phyloP scores from a whole-genome alignment of 169 alveolate species.

The Cryptosporidium viatorum region DNA sequence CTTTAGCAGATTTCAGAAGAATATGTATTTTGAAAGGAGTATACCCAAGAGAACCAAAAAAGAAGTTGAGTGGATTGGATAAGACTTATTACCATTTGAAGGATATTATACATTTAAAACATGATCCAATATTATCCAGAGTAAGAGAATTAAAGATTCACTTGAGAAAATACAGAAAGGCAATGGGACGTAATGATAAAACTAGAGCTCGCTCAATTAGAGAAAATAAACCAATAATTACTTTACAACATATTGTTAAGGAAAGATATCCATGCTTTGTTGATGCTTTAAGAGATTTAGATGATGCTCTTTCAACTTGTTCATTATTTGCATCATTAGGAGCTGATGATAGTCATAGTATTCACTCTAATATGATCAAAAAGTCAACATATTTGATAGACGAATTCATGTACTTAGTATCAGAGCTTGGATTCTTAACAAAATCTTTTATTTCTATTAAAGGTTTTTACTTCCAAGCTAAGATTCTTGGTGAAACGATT shows the following conservation, averaged over 20 bases:
- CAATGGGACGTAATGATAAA: slow-evolving; percentile 88
- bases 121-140: slow-evolving; percentile 88
- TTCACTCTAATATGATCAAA: slow-evolving; percentile 82
- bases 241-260: slow-evolving; percentile 93
- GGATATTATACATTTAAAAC: slow-evolving; percentile 91
- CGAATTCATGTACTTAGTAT: slow-evolving; percentile 88
- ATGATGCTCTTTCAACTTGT: slow-evolving; percentile 96
- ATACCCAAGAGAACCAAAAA: slow-evolving; percentile 98
- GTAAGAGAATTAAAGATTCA: slow-evolving; percentile 91
- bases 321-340: slow-evolving; percentile 89
- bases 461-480: slow-evolving; percentile 98
- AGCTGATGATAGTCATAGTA: slow-evolving; percentile 84
- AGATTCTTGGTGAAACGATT: slow-evolving; percentile 92
- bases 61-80: slow-evolving; percentile 88
- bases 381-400: slow-evolving; percentile 83
- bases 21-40: slow-evolving; percentile 98
- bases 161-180: slow-evolving; percentile 90
- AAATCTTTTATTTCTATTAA: slow-evolving; percentile 94
- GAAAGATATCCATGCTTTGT: slow-evolving; percentile 96
- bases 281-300: slow-evolving; percentile 97
- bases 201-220: slow-evolving; percentile 86
- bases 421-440: slow-evolving; percentile 78
- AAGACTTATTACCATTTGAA: slow-evolving; percentile 92
- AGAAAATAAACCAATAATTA: slow-evolving; percentile 90
- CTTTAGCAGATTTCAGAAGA: slow-evolving; percentile 94